phyloP scores from a whole-genome alignment of 2,329 filamentous ascomycete species.

The Aspergillus sp. region DNA sequence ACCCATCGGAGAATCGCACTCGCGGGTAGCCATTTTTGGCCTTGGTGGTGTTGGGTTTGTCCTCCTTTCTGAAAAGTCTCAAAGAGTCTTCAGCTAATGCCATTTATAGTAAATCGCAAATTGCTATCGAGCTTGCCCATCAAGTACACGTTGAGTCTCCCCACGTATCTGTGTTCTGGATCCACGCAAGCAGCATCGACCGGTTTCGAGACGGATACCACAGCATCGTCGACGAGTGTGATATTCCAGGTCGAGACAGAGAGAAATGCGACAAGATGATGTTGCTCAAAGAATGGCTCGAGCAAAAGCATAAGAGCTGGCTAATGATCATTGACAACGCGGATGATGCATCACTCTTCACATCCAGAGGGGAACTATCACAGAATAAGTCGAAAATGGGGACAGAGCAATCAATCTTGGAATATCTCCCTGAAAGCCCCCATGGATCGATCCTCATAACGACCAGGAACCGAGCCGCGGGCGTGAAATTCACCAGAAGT shows the following conservation, averaged over 20 bases:
- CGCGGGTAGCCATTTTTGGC: conserved; percentile 7
- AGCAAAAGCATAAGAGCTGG: conserved; percentile 7
- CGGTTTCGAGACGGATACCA: conserved; percentile 7
- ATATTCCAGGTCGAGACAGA: not conserved
- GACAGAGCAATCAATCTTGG: conserved; percentile 1
- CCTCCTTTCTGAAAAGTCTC: not conserved
- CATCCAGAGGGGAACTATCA: not conserved
- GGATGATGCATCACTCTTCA: conserved; percentile 10
- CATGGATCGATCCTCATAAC: conserved; percentile 6
- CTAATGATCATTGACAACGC: conserved; percentile 14
- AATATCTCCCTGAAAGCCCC: conserved; percentile 3
- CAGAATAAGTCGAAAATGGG: not conserved
- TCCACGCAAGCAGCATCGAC: conserved; percentile 6
- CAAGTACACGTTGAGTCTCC: conserved; percentile 1
- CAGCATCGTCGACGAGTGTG: conserved; percentile 3
- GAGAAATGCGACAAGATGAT: conserved; percentile 3
- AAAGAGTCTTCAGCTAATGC: not conserved
- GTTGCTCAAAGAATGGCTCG: conserved; percentile 7
- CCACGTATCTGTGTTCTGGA: conserved; percentile 7
- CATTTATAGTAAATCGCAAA: conserved; percentile 7
- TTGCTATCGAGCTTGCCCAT: conserved; percentile 8
- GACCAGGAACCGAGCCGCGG: conserved; percentile 8
- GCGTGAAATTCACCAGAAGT: conserved; percentile 6
- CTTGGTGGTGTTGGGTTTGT: conserved; percentile 9
- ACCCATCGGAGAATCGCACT: conserved; percentile 1